Percentiles rank a stretch among this genome's conserved stretches.
phyloP scores from a whole-genome alignment of 768 basidiomycete species.

The Auricularia sp. region DNA sequence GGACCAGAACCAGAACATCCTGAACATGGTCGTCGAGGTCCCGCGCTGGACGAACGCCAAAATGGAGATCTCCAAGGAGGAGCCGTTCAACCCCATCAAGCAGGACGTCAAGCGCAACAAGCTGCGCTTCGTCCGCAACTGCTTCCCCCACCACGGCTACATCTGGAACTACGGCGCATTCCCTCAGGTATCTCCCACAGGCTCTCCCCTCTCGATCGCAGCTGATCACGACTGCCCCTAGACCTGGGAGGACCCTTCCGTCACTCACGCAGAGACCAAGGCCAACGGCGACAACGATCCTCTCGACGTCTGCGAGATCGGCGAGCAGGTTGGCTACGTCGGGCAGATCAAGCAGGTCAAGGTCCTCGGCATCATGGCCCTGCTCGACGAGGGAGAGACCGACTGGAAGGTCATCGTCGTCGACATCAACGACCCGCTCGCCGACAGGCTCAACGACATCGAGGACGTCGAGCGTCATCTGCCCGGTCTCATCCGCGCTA shows the following conservation, averaged over 20 bases:
- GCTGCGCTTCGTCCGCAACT: slow-evolving; percentile 95
- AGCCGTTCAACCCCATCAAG: slow-evolving; percentile 99
- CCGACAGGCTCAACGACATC: slow-evolving; percentile 93
- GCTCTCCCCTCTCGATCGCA: background rate
- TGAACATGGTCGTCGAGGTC: slow-evolving; percentile 98
- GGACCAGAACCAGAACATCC: slow-evolving; percentile 85
- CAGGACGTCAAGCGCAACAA: slow-evolving; percentile 97
- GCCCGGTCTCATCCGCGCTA: slow-evolving; percentile 91
- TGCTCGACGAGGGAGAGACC: slow-evolving; percentile 98
- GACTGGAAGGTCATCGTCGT: slow-evolving; percentile 99
- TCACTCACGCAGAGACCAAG: slow-evolving; percentile 90
- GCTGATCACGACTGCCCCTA: slow-evolving; percentile 20
- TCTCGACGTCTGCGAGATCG: slow-evolving; percentile 98
- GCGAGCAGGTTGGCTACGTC: slow-evolving; percentile 92
- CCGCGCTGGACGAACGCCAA: slow-evolving; percentile 99
- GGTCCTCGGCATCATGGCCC: slow-evolving; percentile 98
- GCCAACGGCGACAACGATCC: slow-evolving; percentile 99
- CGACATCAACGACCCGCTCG: slow-evolving; percentile 90
- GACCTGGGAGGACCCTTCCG: slow-evolving; percentile 96
- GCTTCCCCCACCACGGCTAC: slow-evolving; percentile 99
- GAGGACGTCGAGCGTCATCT: slow-evolving; percentile 98
- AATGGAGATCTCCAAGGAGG: slow-evolving; percentile 99
- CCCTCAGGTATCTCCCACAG: slow-evolving; percentile 61
- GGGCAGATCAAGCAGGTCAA: slow-evolving; percentile 99
- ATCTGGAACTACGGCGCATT: slow-evolving; percentile 99